phyloP scores from a whole-genome alignment of 352 stramenopile genomes.

The Pythium diclinum region DNA sequence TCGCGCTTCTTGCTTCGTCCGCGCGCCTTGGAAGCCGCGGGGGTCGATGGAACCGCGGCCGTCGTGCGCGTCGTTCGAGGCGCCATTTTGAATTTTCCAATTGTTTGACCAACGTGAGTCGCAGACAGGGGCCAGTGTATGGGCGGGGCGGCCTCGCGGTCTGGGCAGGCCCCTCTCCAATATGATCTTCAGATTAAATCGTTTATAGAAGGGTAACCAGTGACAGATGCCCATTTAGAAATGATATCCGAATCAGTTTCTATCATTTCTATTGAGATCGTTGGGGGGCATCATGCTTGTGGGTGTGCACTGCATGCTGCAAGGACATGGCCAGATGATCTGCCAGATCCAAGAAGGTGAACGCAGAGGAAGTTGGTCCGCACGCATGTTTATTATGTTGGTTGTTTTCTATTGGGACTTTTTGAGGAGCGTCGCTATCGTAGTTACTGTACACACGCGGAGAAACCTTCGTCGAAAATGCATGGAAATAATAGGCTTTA shows the following conservation, averaged over 20 bases:
- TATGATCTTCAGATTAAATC: neutral
- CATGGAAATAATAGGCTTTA: slow-evolving; percentile 2
- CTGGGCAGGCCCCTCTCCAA: neutral
- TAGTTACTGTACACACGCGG: neutral
- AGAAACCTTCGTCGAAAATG: slow-evolving; percentile 4
- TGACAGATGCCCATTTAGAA: no score
- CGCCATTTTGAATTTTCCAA: slow-evolving; percentile 4
- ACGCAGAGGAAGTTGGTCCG: no score
- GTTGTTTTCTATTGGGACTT: no score
- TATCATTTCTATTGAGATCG: no score
- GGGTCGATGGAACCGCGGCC: neutral
- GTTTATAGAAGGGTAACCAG: no score
- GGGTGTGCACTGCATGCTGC: no score
- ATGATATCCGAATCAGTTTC: no score
- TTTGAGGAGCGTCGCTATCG: no score
- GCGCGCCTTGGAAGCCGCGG: neutral
- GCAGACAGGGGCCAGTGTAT: neutral
- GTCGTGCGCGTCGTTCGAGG: neutral
- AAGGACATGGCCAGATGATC: no score
- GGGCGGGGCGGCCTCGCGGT: neutral
- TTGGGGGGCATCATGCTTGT: no score
- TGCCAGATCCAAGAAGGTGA: no score
- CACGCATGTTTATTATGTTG: no score
- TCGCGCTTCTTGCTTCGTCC: neutral
- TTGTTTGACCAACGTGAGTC: neutral